Evolutionary conservation across 106 monocot species (phyloP), one percentile per base, ranked within the genome.

Genomic region (Vanilla planifolia): DNA sequence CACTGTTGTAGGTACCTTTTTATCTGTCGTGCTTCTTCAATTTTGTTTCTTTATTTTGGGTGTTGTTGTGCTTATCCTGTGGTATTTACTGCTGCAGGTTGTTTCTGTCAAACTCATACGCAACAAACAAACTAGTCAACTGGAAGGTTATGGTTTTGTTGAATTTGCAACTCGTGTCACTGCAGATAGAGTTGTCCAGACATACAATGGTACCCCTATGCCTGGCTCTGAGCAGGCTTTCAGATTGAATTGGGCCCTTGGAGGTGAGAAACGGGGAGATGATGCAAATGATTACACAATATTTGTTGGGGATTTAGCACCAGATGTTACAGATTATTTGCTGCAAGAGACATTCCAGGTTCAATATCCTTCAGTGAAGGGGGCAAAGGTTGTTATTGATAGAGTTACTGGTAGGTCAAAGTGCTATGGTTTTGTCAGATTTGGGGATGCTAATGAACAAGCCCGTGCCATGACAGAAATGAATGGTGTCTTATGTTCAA

Each of bases 81-180:
- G n/a, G n/a, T n/a, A n/a, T n/a, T n/a, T n/a, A n/a, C n/a, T n/a
- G n/a, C n/a, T n/a, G 8, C 58, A 91, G 91, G 71, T 86, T 39
- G 26, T 67, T 43, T 70, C 70, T 8, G 64, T 75, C 0, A 92
- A 92, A 62, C 51, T 92, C 43, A 92, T 86, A 45, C 74, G 86
- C 19, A 87, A 87, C 62, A 92, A 78, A 67, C 86, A 83, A 51
- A 80, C 75, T 29, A 62, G 65, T n/a, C 86, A 86, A 27, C 71
- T 74, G 15, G 86, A 92, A 33, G 80, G 92, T 51, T 92, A 92
- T 65, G 92, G 92, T 34, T 92, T 92, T 80, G 67, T 92, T 25
- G 92, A 92, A 43, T 86, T 92, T 66, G 59, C 65, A 21, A 62
- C 80, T 59, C 92, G 70, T 66, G 74, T 75, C 16, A 52, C 75